Percentiles rank a stretch among this genome's conserved stretches.
Evolutionary conservation across 257 asterid species (phyloP).

Genomic region (Jasminum sambac): DNA sequence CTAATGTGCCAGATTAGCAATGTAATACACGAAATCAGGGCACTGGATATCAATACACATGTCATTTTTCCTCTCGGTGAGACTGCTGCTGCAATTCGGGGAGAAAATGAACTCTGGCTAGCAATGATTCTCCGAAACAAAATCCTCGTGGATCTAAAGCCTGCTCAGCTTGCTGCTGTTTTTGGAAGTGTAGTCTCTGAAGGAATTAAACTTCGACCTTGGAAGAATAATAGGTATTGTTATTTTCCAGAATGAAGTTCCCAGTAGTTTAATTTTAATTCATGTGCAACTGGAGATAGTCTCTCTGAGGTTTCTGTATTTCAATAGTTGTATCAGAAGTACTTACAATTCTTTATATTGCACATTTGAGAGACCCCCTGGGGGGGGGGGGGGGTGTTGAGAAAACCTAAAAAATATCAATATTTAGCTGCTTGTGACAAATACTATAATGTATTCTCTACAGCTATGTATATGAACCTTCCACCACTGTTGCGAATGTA

Average conservation of each 20-base stretch:
- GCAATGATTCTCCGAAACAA: constrained; percentile 92
- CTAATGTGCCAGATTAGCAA: constrained; percentile 73
- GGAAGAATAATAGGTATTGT: constrained; percentile 74
- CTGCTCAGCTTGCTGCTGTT: constrained; percentile 98
- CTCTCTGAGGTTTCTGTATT: not conserved
- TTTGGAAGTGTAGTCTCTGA: constrained; percentile 87
- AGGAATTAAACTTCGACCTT: constrained; percentile 93
- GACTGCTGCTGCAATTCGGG: constrained; percentile 97
- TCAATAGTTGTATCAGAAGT: not conserved
- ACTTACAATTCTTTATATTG: not conserved
- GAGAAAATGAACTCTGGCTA: constrained; percentile 97
- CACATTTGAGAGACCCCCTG: not conserved
- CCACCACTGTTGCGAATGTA: constrained; percentile 65
- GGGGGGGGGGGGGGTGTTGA: no score
- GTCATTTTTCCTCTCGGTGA: constrained; percentile 91
- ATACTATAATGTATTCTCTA: constrained; percentile 24
- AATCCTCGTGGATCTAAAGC: constrained; percentile 75
- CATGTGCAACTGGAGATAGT: not conserved
- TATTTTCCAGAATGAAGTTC: not conserved
- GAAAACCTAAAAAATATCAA: constrained; percentile 5
- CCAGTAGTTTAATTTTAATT: constrained; percentile 1
- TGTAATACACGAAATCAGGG: constrained; percentile 92
- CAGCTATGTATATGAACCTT: constrained; percentile 90
- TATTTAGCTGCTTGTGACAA: not conserved
- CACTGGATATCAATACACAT: constrained; percentile 86